Conservation (phyloP, 2,329 filamentous ascomycete species). For the Arachnopeziza araneosa region DNA sequence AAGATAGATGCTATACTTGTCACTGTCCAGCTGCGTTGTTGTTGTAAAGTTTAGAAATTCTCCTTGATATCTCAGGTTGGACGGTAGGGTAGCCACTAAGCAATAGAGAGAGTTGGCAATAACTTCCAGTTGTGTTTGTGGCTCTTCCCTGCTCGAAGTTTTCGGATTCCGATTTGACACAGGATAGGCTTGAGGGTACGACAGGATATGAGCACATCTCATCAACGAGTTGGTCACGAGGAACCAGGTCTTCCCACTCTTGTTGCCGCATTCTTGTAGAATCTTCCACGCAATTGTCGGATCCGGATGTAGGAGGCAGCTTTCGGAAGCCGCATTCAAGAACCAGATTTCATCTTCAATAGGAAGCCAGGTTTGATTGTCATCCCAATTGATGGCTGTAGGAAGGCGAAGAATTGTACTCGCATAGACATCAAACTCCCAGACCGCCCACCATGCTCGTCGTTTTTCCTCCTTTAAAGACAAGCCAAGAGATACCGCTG, state of each 20-base stretch:
- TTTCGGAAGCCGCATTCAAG: conserved; percentile 19
- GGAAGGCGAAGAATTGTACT: conserved; percentile 35
- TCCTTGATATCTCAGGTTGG: conserved; percentile 2
- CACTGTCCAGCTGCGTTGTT: conserved; percentile 5
- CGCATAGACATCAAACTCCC: conserved; percentile 39
- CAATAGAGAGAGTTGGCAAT: conserved; percentile 13
- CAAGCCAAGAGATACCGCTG: conserved; percentile 15
- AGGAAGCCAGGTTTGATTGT: conserved; percentile 34
- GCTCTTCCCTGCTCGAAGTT: no score
- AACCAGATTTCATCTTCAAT: conserved; percentile 34
- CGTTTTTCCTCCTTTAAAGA: conserved; percentile 32
- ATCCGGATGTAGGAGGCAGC: conserved; percentile 30
- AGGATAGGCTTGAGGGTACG: conserved; percentile 6
- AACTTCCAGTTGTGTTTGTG: not conserved
- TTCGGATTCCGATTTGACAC: no score
- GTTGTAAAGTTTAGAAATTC: conserved; percentile 5
- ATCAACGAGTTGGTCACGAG: conserved; percentile 35
- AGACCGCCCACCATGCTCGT: conserved; percentile 37
- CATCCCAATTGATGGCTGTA: conserved; percentile 32
- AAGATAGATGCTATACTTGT: conserved; percentile 15
- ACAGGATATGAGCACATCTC: conserved; percentile 4
- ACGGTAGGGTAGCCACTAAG: conserved; percentile 9
- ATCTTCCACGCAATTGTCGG: conserved; percentile 21
- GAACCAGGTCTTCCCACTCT: conserved; percentile 35
- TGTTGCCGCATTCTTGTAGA: conserved; percentile 29